Conservation (phyloP, 257 asterid genomes). For the Solanum lycopersicoides region DNA sequence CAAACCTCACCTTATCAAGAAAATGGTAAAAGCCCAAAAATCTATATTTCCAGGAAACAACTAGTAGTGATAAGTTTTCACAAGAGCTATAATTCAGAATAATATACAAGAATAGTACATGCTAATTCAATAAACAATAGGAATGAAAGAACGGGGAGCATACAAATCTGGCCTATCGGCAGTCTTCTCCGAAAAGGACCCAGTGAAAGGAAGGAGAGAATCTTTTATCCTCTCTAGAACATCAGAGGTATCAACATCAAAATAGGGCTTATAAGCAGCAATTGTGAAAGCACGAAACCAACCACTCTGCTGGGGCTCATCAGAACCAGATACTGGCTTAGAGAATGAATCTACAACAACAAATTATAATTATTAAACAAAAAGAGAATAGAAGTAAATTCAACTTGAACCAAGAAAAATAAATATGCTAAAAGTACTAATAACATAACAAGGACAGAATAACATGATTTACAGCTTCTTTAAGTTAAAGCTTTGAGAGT, state of each 20-base stretch:
- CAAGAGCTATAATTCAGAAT: neutral
- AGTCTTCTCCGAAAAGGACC: slow-evolving; percentile 84
- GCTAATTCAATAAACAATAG: neutral
- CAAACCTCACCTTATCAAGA: neutral
- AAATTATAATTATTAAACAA: neutral
- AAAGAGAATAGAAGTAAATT: neutral
- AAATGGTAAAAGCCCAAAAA: neutral
- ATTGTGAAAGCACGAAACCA: slow-evolving; percentile 81
- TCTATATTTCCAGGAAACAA: neutral
- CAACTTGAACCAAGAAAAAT: neutral
- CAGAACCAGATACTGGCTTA: slow-evolving; percentile 67
- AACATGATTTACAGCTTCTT: neutral
- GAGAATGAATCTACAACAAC: slow-evolving; percentile 67
- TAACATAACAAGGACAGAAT: neutral
- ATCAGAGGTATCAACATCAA: slow-evolving; percentile 96
- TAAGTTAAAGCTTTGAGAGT: neutral
- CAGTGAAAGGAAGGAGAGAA: slow-evolving; percentile 82
- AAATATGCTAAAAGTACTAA: neutral
- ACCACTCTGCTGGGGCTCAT: slow-evolving; percentile 68
- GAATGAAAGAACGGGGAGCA: slow-evolving; percentile 14
- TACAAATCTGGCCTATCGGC: slow-evolving; percentile 82
- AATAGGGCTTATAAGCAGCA: slow-evolving; percentile 90
- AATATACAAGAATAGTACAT: neutral
- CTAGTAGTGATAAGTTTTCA: neutral
- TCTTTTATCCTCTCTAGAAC: slow-evolving; percentile 84